These are phyloP conservation scores for Xerocomus potaroensis DNA, from an alignment of 768 basidiomycete genomes.

Conservation along the genomic window DNA sequence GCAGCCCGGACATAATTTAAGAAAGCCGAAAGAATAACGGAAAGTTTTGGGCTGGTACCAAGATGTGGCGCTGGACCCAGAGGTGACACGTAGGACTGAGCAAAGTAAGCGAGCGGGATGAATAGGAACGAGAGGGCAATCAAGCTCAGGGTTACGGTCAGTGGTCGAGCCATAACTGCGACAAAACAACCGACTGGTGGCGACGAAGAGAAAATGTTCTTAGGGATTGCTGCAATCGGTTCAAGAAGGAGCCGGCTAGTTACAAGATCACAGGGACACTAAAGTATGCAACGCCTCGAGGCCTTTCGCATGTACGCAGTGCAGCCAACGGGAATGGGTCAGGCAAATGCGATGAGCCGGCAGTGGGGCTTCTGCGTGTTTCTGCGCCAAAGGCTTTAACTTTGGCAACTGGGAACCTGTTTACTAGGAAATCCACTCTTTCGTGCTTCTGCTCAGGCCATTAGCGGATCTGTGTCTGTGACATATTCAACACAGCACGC, in stretches of 20 bases:
- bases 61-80: slow-evolving; percentile 32
- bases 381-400: slow-evolving; percentile 1
- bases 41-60: slow-evolving; percentile 17
- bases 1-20: slow-evolving; percentile 23
- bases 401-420: too few species aligned
- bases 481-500: not conserved
- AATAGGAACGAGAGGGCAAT: slow-evolving; percentile 23
- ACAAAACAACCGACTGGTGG: slow-evolving; percentile 2
- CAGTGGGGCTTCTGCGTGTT: not conserved
- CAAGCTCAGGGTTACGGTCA: slow-evolving; percentile 13
- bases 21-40: slow-evolving; percentile 24
- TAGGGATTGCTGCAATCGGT: slow-evolving; percentile 9
- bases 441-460: too few species aligned
- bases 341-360: slow-evolving; percentile 14
- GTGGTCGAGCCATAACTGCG: slow-evolving; percentile 22
- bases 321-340: slow-evolving; percentile 19
- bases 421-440: too few species aligned
- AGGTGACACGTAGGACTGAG: slow-evolving; percentile 29
- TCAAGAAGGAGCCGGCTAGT: slow-evolving; percentile 12
- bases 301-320: slow-evolving; percentile 22
- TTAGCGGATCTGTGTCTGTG: too few species aligned
- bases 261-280: slow-evolving; percentile 7
- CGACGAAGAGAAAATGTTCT: slow-evolving; percentile 1
- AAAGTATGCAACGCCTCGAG: slow-evolving; percentile 22
- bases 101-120: slow-evolving; percentile 29